Evolutionary conservation across 257 asterid genomes (phyloP), one percentile per base, ranked within the genome.

Genomic region (Nicotiana tomentosiformis): DNA sequence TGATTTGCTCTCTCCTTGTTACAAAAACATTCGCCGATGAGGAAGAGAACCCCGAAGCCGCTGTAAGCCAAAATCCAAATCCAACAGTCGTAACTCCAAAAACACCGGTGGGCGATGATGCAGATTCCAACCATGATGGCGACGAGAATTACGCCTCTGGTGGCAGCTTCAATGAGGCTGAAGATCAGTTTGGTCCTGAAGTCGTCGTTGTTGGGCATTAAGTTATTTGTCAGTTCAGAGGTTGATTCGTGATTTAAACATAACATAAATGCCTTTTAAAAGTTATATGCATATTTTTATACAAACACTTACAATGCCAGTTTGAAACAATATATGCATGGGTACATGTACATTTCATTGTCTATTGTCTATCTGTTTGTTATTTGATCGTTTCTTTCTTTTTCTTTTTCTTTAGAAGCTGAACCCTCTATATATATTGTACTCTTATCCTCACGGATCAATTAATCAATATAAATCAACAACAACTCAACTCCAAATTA

Each of bases 1-100:
- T 74, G 26, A 49, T 74, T 74, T 74, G 80, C 43, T 74, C 80
- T 74, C 62, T 74, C 43, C 80, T 49, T 74, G 80, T 74, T 49
- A 49, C 64, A 49, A 74, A 26, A 74, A 74, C 80, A 49, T 49
- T 60, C 62, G 80, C 80, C 15, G 80, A 74, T 74, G 80, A 74
- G 53, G 80, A 74, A 7, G 10, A 49, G 26, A 74, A 74, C 62
- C 80, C 43, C 2, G 78, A 72, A 74, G 39, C 80, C 2, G 43
- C 62, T 10, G 43, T 16, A 30, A 30, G n/a, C 39, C 11, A 46
- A 29, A 46, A 72, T 16, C 32, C 5, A 8, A 12, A n/a, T 23
- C 62, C 62, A 70, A 10, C 12, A 14, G 35, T 18, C 29, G 60
- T 46, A 74, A 74, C 80, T 74, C 26, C 62, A 74, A 4, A 35